Base-by-base conservation (phyloP, 2,329 filamentous ascomycete genomes). In the Trichophyton rubrum region DNA sequence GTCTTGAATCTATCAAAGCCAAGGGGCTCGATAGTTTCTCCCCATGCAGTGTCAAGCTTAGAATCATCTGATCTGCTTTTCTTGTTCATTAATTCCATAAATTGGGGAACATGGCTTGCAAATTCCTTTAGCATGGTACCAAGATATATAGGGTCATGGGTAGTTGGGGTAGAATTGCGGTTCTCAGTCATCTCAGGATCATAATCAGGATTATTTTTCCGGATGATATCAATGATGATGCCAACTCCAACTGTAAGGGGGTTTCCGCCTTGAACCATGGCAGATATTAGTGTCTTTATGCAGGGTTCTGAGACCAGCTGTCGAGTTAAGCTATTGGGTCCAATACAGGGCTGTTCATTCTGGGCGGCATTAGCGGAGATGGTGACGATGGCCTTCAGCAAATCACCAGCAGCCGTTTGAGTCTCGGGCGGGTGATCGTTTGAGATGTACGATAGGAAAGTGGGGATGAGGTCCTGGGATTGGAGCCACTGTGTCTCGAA, bases 191-290 rank as follows among this genome's bases (percentile, higher is more conserved):
- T 88, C 67, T 97, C 93, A 0, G 93, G 87, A 67, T 99, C 93
- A 71, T 99, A 99, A 74, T 99, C 93, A 0, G 93, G 97, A 72
- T 99, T 99, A 75, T 99, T 99, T 77, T 99, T 99, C 63, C 93
- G 84, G 71, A 99, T 99, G 53, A 99, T 93, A 75, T 99, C 93
- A 65, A 99, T 99, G 38, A 99, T 84, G 68, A 97, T 96, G 20
- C 93, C 93, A 9, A 99, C 93, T 57, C 93, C 93, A 15, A 97
- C 95, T 0, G 92, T 97, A 62, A 99, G 76, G 4, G 93, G 88
- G 68, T 99, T 97, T 27, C 93, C 93, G 43, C 93, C 93, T 58
- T 86, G 82, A 13, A 97, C 82, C 93, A 99, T 99, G 68, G 92
- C 89, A 13, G 82, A 79, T 62, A 97, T 89, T n/a, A 99, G 81